Evolutionary conservation across 2,329 filamentous ascomycete genomes (phyloP).

Genomic region (Rhynchosporium secalis): DNA sequence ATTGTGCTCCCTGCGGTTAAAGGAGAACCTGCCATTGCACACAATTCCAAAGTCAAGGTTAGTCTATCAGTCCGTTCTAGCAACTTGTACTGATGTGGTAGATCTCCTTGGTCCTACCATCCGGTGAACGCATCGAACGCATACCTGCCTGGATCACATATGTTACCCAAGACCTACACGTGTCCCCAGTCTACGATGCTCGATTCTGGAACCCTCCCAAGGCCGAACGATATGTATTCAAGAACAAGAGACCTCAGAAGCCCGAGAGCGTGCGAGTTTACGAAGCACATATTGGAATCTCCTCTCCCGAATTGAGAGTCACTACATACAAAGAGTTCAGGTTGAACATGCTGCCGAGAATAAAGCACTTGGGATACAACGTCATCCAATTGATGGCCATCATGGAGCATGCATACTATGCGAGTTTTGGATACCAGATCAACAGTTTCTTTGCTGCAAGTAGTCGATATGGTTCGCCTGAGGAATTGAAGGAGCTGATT

Average conservation of each 20-base stretch:
- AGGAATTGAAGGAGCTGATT: constrained; percentile 94
- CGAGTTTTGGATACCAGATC: constrained; percentile 97
- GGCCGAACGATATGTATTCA: constrained; percentile 77
- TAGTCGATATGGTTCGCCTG: constrained; percentile 89
- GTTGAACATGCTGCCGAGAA: constrained; percentile 84
- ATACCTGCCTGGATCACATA: constrained; percentile 97
- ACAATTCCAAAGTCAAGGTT: constrained; percentile 97
- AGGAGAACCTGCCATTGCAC: constrained; percentile 77
- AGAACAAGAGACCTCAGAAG: constrained; percentile 78
- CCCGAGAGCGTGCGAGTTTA: constrained; percentile 88
- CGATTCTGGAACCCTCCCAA: constrained; percentile 94
- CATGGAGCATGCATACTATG: constrained; percentile 99
- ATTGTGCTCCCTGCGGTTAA: constrained; percentile 71
- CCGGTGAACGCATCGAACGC: constrained; percentile 79
- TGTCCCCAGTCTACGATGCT: constrained; percentile 92
- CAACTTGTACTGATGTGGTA: constrained; percentile 42
- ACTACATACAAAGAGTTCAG: constrained; percentile 98
- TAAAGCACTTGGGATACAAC: constrained; percentile 90
- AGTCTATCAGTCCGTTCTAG: not conserved
- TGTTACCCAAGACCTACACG: constrained; percentile 86
- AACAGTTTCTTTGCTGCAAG: constrained; percentile 99
- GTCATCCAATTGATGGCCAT: constrained; percentile 98
- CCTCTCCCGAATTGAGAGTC: constrained; percentile 83
- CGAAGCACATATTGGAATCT: constrained; percentile 98
- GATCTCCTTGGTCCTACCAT: constrained; percentile 81